phyloP scores from a whole-genome alignment of 140 eudicot genomes.

The Artemisia princeps region DNA sequence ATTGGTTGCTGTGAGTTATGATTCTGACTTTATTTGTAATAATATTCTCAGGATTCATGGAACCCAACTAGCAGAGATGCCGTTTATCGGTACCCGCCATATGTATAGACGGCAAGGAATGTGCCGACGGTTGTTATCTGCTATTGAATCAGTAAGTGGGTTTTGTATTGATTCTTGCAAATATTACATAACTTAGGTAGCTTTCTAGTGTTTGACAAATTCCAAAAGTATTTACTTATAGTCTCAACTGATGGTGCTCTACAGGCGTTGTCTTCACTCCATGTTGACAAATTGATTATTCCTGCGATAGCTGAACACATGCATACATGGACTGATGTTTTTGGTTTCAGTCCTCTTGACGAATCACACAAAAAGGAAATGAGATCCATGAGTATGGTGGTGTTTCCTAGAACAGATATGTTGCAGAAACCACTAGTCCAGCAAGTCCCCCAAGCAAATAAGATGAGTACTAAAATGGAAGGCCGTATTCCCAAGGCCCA shows the following conservation, averaged over 20 bases:
- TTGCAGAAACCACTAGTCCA: conserved; percentile 50
- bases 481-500: neutral
- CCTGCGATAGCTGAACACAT: conserved; percentile 90
- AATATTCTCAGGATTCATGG: conserved; percentile 50
- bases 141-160: conserved; percentile 72
- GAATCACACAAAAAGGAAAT: conserved; percentile 61
- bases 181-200: neutral
- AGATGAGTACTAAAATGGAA: conserved; percentile 1
- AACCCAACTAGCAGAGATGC: conserved; percentile 21
- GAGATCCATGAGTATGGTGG: conserved; percentile 81
- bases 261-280: conserved; percentile 65
- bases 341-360: conserved; percentile 62
- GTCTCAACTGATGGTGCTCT: neutral
- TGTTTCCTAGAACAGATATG: conserved; percentile 91
- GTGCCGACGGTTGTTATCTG: conserved; percentile 73
- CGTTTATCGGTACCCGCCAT: conserved; percentile 20
- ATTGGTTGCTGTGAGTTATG: neutral
- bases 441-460: conserved; percentile 18
- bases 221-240: neutral
- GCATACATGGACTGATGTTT: conserved; percentile 76
- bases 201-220: neutral
- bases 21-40: neutral
- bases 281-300: conserved; percentile 65
- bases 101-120: conserved; percentile 41
- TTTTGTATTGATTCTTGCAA: neutral